A percentile compares a stretch with the other conserved stretches of the same genome.
Conservation (phyloP, 2,329 filamentous ascomycete species). For the Talaromyces sp. region DNA sequence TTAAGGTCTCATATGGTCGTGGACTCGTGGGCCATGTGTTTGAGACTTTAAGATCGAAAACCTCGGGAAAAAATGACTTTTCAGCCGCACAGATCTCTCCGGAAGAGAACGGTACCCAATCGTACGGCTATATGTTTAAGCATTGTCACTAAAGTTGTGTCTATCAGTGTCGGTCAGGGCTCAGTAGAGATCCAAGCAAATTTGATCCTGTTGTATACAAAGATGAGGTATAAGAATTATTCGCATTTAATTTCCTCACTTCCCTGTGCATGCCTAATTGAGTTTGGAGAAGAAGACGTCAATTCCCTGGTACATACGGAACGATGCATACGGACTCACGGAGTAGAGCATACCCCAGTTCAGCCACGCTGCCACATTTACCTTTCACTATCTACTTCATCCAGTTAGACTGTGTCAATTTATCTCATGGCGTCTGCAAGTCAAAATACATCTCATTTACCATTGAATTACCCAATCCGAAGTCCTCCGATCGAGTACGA, state of each 20-base stretch:
- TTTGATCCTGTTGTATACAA: not conserved
- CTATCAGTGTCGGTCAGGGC: not conserved
- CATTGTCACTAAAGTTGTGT: not conserved
- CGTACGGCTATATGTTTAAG: not conserved
- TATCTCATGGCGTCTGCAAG: slow-evolving; percentile 5
- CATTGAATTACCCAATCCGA: not conserved
- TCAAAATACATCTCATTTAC: not conserved
- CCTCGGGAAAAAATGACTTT: not conserved
- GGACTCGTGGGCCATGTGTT: not conserved
- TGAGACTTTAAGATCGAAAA: not conserved
- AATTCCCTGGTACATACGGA: not conserved
- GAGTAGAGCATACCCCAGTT: not conserved
- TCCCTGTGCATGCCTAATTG: not conserved
- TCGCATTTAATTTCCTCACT: not conserved
- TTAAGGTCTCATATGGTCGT: not conserved
- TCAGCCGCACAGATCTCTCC: not conserved
- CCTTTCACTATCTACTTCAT: not conserved
- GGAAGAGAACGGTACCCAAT: not conserved
- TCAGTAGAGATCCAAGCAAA: not conserved
- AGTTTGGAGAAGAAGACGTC: not conserved
- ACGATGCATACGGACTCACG: not conserved
- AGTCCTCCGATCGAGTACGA: not conserved
- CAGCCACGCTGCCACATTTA: not conserved
- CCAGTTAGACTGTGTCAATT: not conserved
- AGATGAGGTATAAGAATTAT: not conserved